Evolutionary conservation across 31 red algal genomes (phyloP).

Genomic region (Odonthalia washingtoniensis): DNA sequence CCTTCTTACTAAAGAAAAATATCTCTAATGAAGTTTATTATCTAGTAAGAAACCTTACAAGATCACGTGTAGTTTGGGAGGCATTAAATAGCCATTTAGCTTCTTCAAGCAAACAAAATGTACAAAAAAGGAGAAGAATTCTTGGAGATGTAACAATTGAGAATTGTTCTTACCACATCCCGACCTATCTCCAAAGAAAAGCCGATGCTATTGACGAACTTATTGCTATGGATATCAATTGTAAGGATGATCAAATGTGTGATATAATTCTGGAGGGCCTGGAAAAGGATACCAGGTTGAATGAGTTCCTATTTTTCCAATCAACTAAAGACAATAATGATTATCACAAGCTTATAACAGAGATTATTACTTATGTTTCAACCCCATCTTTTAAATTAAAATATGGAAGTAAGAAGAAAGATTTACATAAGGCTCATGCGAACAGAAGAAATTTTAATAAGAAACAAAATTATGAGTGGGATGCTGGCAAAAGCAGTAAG

Average conservation of each 20-base stretch:
- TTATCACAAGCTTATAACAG: background rate
- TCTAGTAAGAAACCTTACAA: background rate
- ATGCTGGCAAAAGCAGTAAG: too few relatives aligned
- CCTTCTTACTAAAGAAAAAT: background rate
- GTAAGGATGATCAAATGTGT: background rate
- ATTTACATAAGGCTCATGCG: background rate
- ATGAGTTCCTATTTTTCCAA: background rate
- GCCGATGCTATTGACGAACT: background rate
- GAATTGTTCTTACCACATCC: background rate
- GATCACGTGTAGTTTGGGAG: background rate
- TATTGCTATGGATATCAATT: background rate
- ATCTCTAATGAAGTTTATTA: background rate
- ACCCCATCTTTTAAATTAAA: background rate
- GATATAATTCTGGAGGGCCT: background rate
- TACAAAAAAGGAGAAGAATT: background rate
- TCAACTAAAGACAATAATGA: background rate
- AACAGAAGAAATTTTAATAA: background rate
- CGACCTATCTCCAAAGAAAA: background rate
- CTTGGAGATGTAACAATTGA: background rate
- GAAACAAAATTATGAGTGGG: background rate
- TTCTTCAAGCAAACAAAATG: background rate
- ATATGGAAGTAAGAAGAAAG: background rate
- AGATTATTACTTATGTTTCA: background rate
- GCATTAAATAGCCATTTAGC: background rate
- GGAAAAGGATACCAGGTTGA: background rate